Evolutionary conservation across 1,284 basidiomycete genomes (phyloP), one percentile per base, ranked within the genome.

Genomic region (Sporisorium exsertum): DNA sequence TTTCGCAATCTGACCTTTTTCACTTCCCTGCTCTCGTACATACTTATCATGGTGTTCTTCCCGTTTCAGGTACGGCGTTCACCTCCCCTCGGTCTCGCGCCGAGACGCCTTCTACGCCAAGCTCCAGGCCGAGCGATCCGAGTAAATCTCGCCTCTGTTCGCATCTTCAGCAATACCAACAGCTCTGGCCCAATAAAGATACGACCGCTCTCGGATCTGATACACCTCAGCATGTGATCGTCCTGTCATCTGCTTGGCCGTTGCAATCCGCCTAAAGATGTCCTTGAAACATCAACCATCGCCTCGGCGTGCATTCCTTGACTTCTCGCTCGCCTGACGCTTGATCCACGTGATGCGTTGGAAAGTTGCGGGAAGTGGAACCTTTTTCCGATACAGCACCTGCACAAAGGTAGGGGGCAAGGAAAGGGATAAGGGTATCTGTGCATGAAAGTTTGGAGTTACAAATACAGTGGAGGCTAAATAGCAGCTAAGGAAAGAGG

Each of bases 91-190:
- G 26, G 78, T 79, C 47, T 62, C 78, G 51, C 77, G 81, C 47
- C 80, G 81, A 24, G 80, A 81, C 61, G 71, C 70, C 46, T 81
- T 72, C 73, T 81, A 81, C 71, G 80, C 79, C 32, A 81, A 81
- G 72, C 78, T 81, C 61, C 80, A 81, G 68, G 58, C 76, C 40
- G 66, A 81, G 68, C 71, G 76, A 29, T 40, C 70, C 67, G 75
- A 77, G 75, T 77, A 77, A 63, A 33, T 33, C n/a, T n/a, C 18
- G 6, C 24, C 37, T 20, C 35, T 46, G 3, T n/a, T 43, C 40
- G 40, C 40, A 20, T 20, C 40, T n/a, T 9, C 27, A 8, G 3
- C 40, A 55, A 43, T 32, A 26, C 40, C 54, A 27, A 35, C 20
- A 18, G 27, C 7, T 12, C 18, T 16, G n/a, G 40, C 40, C 8